Conservation (phyloP, 2,329 filamentous ascomycete genomes). For the Aspergillus novofumigatus region DNA sequence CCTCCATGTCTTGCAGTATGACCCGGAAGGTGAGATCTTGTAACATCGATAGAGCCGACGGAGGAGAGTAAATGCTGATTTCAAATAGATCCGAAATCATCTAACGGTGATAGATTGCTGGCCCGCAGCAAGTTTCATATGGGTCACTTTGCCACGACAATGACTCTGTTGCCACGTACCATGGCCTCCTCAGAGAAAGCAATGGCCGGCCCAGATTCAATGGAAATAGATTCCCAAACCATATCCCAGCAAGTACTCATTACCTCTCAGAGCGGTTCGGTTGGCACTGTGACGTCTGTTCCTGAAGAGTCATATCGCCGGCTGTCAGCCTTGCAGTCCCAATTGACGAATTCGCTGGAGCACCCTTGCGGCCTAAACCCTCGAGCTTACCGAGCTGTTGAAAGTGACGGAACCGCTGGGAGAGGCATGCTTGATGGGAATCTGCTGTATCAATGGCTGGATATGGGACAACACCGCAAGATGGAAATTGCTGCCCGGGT, state of each 20-base stretch:
- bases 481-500: constrained; percentile 71
- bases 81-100: constrained; percentile 76
- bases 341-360: constrained; percentile 71
- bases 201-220: constrained; percentile 33
- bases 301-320: constrained; percentile 78
- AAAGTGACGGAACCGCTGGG: constrained; percentile 47
- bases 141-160: constrained; percentile 70
- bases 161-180: constrained; percentile 70
- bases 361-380: constrained; percentile 79
- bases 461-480: constrained; percentile 67
- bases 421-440: constrained; percentile 73
- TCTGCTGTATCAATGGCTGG: constrained; percentile 70
- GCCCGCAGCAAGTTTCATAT: constrained; percentile 85
- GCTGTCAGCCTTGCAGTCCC: constrained; percentile 73
- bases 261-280: constrained; percentile 68
- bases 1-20: constrained; percentile 85
- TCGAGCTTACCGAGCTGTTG: constrained; percentile 64
- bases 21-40: constrained; percentile 74
- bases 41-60: background rate
- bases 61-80: background rate
- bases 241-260: constrained; percentile 59
- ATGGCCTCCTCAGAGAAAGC: constrained; percentile 43
- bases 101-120: constrained; percentile 81
- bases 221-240: constrained; percentile 33
- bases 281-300: constrained; percentile 73